These are phyloP conservation scores for Parietaria judaica DNA, from an alignment of 306 rosid genomes.

Conservation along the genomic window DNA sequence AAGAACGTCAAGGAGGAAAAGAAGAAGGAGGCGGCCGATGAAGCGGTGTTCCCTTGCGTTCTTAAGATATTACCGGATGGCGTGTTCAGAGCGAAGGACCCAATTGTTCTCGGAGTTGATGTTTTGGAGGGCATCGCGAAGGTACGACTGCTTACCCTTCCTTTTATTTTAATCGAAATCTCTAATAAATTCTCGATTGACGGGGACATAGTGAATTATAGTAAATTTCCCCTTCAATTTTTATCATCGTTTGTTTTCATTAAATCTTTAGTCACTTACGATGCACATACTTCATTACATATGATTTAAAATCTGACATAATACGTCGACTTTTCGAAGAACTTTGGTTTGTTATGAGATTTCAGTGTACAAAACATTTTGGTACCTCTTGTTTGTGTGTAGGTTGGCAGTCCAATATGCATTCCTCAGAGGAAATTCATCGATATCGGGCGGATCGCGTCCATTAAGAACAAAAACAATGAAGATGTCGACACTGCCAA, in stretches of 20 bases:
- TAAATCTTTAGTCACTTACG: no score
- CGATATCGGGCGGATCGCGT: constrained; percentile 74
- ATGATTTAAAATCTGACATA: no score
- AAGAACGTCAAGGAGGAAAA: constrained; percentile 80
- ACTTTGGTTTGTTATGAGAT: no score
- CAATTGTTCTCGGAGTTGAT: constrained; percentile 90
- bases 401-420: constrained; percentile 95
- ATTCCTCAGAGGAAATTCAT: constrained; percentile 49
- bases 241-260: no score
- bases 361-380: no score
- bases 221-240: no score
- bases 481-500: constrained; percentile 68
- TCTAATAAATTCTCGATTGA: no score
- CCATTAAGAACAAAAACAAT: constrained; percentile 74
- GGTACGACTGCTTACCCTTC: constrained; percentile 29
- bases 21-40: constrained; percentile 82
- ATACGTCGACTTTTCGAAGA: no score
- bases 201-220: no score
- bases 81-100: constrained; percentile 88
- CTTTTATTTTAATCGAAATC: no score
- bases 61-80: constrained; percentile 69
- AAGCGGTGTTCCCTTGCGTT: constrained; percentile 88
- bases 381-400: constrained; percentile 17
- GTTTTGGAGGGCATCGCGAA: constrained; percentile 71
- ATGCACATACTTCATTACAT: no score